Conservation (phyloP, 2,329 filamentous ascomycete genomes). For the Aspergillus awamori region DNA sequence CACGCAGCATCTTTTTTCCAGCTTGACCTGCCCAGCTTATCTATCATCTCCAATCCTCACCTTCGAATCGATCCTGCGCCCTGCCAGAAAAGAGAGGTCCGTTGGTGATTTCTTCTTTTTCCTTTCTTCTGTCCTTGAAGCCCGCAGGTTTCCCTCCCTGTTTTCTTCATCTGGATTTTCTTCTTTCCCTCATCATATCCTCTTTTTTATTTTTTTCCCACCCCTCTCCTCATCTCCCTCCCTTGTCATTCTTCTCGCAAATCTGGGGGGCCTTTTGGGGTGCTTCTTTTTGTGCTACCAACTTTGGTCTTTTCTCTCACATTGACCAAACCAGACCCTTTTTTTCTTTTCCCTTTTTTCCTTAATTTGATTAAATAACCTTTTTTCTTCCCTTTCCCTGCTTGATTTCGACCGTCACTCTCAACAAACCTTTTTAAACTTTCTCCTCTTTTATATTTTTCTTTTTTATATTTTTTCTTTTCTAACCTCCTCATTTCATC, state of each 20-base stretch:
- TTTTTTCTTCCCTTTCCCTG: conserved; percentile 9
- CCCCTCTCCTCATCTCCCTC: conserved; percentile 1
- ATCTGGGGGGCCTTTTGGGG: conserved; percentile 1
- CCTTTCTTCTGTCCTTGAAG: conserved; percentile 9
- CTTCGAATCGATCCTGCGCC: background rate
- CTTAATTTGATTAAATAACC: conserved; percentile 13
- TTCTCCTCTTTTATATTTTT: too few species aligned
- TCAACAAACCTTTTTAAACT: conserved; percentile 5
- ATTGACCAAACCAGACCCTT: conserved; percentile 8
- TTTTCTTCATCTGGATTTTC: conserved; percentile 11
- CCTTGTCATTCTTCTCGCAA: background rate
- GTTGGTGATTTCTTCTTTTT: conserved; percentile 12
- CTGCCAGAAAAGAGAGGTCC: background rate
- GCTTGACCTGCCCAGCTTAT: conserved; percentile 21
- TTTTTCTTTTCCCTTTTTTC: conserved; percentile 25
- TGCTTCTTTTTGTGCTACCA: conserved; percentile 12
- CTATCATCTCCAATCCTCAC: conserved; percentile 19
- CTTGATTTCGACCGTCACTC: conserved; percentile 9
- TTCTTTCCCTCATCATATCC: conserved; percentile 14
- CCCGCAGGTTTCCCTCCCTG: conserved; percentile 5
- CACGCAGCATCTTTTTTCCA: conserved; percentile 30
- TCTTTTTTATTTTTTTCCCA: conserved; percentile 18
- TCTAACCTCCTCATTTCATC: background rate
- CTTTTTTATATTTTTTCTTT: background rate
- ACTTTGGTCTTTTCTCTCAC: conserved; percentile 2